These are phyloP conservation scores for Phytophthora macrochlamydospora DNA, from an alignment of 352 stramenopile species.

Conservation along the genomic window DNA sequence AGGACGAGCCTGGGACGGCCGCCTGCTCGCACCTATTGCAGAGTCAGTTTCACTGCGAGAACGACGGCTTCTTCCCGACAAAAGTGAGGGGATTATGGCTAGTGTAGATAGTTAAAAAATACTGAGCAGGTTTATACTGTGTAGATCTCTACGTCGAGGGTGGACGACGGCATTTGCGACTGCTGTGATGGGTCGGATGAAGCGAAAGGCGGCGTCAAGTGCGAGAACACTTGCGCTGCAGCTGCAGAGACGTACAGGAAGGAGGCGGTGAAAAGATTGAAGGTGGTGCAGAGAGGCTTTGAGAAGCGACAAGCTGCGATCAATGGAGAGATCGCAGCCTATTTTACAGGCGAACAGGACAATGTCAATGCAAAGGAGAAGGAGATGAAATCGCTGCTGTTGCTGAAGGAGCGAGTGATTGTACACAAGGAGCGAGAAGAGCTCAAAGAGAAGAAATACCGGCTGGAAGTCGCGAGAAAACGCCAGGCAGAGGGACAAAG, in stretches of 20 bases:
- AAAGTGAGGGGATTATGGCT: constrained; percentile 36
- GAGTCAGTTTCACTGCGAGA: constrained; percentile 76
- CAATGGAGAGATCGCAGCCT: constrained; percentile 42
- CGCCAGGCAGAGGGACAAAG: constrained; percentile 32
- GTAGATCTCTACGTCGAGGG: constrained; percentile 76
- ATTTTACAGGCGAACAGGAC: constrained; percentile 46
- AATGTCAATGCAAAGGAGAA: constrained; percentile 34
- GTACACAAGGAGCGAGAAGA: constrained; percentile 74
- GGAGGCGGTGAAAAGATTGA: constrained; percentile 40
- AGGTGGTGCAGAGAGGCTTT: constrained; percentile 48
- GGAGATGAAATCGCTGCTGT: constrained; percentile 39
- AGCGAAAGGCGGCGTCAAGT: constrained; percentile 26
- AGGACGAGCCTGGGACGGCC: constrained; percentile 89
- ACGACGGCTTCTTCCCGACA: constrained; percentile 61
- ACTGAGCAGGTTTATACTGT: neutral
- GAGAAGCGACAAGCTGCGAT: constrained; percentile 52
- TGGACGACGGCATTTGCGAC: constrained; percentile 97
- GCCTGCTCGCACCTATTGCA: constrained; percentile 68
- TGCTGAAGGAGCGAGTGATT: constrained; percentile 63
- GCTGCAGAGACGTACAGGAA: constrained; percentile 45
- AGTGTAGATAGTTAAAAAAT: neutral
- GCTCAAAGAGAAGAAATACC: constrained; percentile 58
- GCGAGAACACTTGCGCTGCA: constrained; percentile 52
- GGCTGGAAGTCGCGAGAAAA: constrained; percentile 52
- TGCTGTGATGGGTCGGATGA: constrained; percentile 97